Base-by-base conservation (phyloP, 495 filamentous ascomycete genomes). In the Trypethelium eluteriae region DNA sequence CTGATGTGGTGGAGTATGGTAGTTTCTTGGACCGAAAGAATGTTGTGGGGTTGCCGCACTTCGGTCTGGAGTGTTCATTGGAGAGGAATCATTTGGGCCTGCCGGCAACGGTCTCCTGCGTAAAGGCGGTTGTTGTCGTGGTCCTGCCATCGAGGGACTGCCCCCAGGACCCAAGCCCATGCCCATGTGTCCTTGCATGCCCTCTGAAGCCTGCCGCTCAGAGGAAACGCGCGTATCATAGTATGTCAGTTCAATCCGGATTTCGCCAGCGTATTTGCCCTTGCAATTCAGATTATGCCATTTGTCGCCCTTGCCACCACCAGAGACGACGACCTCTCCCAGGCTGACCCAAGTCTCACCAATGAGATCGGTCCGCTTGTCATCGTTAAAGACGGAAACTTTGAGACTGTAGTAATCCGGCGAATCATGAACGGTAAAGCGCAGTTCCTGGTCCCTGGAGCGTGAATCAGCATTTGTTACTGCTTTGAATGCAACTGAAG, bases 361-460 rank as follows among this genome's bases (percentile, higher is more conserved):
- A 71, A 98, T 96, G 68, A 98, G 74, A 64, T 98, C 93, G 0
- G 92, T 96, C 78, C 87, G 92, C 77, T 95, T 96, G 75, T 98
- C 93, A 72, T 98, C 93, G 74, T 96, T 97, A 81, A 98, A 98
- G 4, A 96, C 87, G 4, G 92, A 95, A 16, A 98, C 84, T 76
- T 99, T 98, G 41, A 99, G 80, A 70, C 90, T 89, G 73, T 89
- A 89, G 79, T 98, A 99, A 72, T 99, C 94, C 2, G 92, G 87
- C 11, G 92, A 97, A 72, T 98, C 93, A 80, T 96, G 93, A 50
- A 99, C 94, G 53, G 84, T 91, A 71, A 96, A 99, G 56, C 95
- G 90, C 39, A 99, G 84, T 76, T 99, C 94, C 73, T 97, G 91
- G 74, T 99, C 94, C 94, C 94, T 98, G 73, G 14, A 63, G 39